A percentile compares a stretch with the other conserved stretches of the same genome.
Conservation (phyloP, 2,329 filamentous ascomycete genomes). For the Zymoseptoria tritici region DNA sequence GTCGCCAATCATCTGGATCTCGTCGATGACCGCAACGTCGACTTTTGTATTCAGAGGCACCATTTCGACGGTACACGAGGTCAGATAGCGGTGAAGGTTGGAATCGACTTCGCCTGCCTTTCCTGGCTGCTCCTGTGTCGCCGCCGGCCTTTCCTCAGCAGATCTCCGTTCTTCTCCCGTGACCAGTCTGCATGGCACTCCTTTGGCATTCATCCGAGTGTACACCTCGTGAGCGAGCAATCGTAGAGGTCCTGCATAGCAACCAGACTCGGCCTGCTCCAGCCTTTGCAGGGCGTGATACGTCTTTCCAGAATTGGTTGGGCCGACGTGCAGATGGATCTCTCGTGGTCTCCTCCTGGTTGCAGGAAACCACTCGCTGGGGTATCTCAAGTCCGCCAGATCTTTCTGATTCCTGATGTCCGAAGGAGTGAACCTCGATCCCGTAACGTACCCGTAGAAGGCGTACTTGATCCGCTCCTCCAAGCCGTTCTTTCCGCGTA, state of each 20-base stretch:
- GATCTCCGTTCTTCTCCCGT: slow-evolving; percentile 81
- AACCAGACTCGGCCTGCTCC: slow-evolving; percentile 65
- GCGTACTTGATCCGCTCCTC: slow-evolving; percentile 49
- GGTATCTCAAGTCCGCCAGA: slow-evolving; percentile 77
- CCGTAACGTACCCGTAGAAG: slow-evolving; percentile 60
- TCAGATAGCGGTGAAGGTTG: slow-evolving; percentile 48
- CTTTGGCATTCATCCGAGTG: slow-evolving; percentile 71
- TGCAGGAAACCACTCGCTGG: slow-evolving; percentile 84
- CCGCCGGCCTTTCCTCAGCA: slow-evolving; percentile 39
- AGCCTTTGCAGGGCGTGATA: slow-evolving; percentile 85
- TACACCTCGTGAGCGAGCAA: slow-evolving; percentile 94
- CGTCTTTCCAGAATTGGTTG: slow-evolving; percentile 97
- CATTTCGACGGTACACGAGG: slow-evolving; percentile 95
- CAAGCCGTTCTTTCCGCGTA: slow-evolving; percentile 19
- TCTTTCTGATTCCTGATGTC: slow-evolving; percentile 54
- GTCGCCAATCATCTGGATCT: slow-evolving; percentile 95
- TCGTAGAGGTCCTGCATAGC: slow-evolving; percentile 85
- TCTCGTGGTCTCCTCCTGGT: slow-evolving; percentile 74
- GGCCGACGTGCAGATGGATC: slow-evolving; percentile 87
- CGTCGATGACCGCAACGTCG: slow-evolving; percentile 93
- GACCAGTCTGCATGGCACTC: slow-evolving; percentile 67
- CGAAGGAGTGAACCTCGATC: slow-evolving; percentile 48
- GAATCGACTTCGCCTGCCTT: slow-evolving; percentile 35
- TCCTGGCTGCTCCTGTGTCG: too few species aligned
- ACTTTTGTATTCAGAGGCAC: slow-evolving; percentile 52